Evolutionary conservation across 108 stramenopile species (phyloP).

Genomic region (Skeletonema potamos): DNA sequence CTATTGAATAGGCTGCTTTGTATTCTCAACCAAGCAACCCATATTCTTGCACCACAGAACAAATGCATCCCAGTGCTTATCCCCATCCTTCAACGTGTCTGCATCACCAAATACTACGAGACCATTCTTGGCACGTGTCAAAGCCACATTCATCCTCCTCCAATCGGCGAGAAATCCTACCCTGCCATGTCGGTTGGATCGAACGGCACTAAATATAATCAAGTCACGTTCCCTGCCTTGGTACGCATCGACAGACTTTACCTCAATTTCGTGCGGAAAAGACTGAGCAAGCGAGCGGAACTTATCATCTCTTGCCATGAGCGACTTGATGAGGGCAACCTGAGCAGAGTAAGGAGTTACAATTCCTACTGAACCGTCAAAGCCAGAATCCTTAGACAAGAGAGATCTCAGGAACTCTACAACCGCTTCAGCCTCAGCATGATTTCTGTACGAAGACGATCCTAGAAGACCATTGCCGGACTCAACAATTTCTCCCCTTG

Average conservation of each 20-base stretch:
- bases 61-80: constrained; percentile 91
- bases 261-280: constrained; percentile 63
- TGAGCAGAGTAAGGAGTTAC: constrained; percentile 97
- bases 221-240: constrained; percentile 95
- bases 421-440: constrained; percentile 65
- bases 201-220: constrained; percentile 90
- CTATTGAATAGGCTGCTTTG: background rate
- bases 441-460: constrained; percentile 55
- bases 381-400: constrained; percentile 33
- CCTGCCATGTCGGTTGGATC: constrained; percentile 91
- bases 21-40: constrained; percentile 48
- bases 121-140: constrained; percentile 91
- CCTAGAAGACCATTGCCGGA: constrained; percentile 8
- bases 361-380: constrained; percentile 76
- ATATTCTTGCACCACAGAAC: constrained; percentile 68
- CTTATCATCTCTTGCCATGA: constrained; percentile 60
- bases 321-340: constrained; percentile 80
- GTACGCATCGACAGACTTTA: constrained; percentile 92
- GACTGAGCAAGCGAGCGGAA: constrained; percentile 41
- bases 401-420: constrained; percentile 54
- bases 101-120: constrained; percentile 92
- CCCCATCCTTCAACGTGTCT: constrained; percentile 78
- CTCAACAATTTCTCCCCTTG: constrained; percentile 41
- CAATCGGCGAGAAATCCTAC: constrained; percentile 96
- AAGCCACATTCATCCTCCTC: constrained; percentile 96